A percentile compares a stretch with the other conserved stretches of the same genome.
Evolutionary conservation across 495 filamentous ascomycete species (phyloP).

Genomic region (Tuber melanosporum): DNA sequence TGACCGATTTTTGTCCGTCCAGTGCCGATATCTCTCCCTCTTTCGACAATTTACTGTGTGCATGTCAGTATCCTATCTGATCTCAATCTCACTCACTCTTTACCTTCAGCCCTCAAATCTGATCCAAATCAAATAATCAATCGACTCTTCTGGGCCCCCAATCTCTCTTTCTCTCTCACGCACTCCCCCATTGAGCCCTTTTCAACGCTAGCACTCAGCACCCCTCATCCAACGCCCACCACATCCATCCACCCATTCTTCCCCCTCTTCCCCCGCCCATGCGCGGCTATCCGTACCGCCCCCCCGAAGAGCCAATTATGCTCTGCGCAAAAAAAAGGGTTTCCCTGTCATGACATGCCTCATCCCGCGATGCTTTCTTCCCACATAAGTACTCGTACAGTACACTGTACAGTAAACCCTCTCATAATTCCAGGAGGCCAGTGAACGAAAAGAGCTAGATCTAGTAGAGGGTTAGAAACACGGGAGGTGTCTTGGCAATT

Average conservation of each 20-base stretch:
- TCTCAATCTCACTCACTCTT: slow-evolving; percentile 4
- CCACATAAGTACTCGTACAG: background rate
- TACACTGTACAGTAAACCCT: background rate
- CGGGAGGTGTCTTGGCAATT: background rate
- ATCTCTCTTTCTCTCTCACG: background rate
- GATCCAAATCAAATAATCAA: background rate
- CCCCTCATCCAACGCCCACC: background rate
- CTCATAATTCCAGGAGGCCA: background rate
- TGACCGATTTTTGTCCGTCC: background rate
- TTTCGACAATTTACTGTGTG: background rate
- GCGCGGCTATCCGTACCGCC: background rate
- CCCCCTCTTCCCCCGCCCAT: background rate
- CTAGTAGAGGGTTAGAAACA: background rate
- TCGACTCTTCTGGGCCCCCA: background rate
- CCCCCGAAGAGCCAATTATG: background rate
- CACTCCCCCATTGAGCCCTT: background rate
- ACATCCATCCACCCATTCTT: background rate
- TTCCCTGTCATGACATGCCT: background rate
- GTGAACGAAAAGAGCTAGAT: background rate
- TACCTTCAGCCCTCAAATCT: background rate
- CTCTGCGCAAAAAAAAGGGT: background rate
- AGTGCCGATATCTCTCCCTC: background rate
- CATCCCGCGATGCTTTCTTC: background rate
- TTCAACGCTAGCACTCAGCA: background rate
- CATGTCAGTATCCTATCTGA: background rate